Evolutionary conservation across 2,329 filamentous ascomycete species (phyloP).

Genomic region (Nothophoma quercina): DNA sequence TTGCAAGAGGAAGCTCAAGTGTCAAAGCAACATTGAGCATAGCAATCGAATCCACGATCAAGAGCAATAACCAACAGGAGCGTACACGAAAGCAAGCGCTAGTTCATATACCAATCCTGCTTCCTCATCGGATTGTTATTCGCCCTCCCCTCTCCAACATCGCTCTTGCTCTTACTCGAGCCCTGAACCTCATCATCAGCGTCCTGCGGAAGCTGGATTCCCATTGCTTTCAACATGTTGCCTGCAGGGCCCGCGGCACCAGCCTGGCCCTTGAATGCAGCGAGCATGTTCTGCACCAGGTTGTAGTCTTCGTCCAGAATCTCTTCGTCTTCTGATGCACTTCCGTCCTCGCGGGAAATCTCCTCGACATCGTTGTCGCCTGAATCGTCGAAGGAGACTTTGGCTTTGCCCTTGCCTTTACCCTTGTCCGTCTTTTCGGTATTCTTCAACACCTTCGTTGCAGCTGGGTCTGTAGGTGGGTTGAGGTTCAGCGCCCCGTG

Average conservation of each 20-base stretch:
- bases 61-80: too few relatives aligned
- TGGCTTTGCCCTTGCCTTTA: constrained; percentile 32
- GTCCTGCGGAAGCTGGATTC: constrained; percentile 80
- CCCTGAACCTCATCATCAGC: constrained; percentile 62
- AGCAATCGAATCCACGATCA: too few relatives aligned
- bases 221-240: constrained; percentile 88
- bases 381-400: constrained; percentile 5
- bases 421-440: constrained; percentile 22
- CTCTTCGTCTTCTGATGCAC: constrained; percentile 52
- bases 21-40: too few relatives aligned
- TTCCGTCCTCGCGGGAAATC: constrained; percentile 79
- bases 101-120: constrained; percentile 17
- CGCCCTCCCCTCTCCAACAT: constrained; percentile 11
- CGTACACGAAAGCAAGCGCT: too few relatives aligned
- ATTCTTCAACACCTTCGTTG: background rate
- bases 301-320: constrained; percentile 82
- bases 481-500: constrained; percentile 69
- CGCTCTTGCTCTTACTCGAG: background rate
- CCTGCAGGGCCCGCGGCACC: constrained; percentile 86
- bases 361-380: constrained; percentile 46
- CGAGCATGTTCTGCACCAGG: constrained; percentile 86
- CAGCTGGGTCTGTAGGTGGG: constrained; percentile 17
- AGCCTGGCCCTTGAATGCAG: constrained; percentile 90
- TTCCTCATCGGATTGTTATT: constrained; percentile 15
- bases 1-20: too few relatives aligned